Percentiles rank a stretch among this genome's conserved stretches.
Conservation (phyloP, 208 protist genomes). For the Trypanosoma melophagium region DNA sequence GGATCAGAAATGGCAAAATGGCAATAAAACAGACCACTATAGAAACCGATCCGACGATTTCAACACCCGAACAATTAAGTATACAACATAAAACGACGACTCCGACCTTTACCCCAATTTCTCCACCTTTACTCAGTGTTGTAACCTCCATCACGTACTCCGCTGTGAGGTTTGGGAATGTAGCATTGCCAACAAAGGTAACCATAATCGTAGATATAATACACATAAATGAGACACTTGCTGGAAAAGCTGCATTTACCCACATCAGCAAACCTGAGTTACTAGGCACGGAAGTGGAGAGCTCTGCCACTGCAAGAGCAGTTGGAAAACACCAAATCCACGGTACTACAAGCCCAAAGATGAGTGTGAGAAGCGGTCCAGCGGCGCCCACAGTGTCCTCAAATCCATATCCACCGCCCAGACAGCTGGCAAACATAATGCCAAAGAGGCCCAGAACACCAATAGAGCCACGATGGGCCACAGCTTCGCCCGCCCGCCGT, state of each 20-base stretch:
- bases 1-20: constrained; percentile 63
- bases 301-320: constrained; percentile 74
- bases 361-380: constrained; percentile 74
- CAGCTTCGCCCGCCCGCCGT: constrained; percentile 60
- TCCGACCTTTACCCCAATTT: constrained; percentile 61
- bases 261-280: constrained; percentile 90
- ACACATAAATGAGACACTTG: constrained; percentile 73
- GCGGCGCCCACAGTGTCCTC: constrained; percentile 78
- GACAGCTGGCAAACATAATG: constrained; percentile 78
- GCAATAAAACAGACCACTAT: constrained; percentile 65
- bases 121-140: constrained; percentile 32
- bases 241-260: constrained; percentile 80
- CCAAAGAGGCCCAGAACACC: constrained; percentile 63
- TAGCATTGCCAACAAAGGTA: constrained; percentile 82
- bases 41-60: constrained; percentile 67
- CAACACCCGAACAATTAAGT: constrained; percentile 70
- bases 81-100: constrained; percentile 62
- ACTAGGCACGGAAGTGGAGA: constrained; percentile 78
- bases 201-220: constrained; percentile 75
- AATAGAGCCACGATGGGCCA: constrained; percentile 75
- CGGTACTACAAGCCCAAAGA: constrained; percentile 72
- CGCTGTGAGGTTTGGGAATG: constrained; percentile 71
- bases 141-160: constrained; percentile 62
- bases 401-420: constrained; percentile 84
- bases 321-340: constrained; percentile 82